Base-by-base conservation (phyloP, 805 yeast genomes). In the Yarrowia sp. region DNA sequence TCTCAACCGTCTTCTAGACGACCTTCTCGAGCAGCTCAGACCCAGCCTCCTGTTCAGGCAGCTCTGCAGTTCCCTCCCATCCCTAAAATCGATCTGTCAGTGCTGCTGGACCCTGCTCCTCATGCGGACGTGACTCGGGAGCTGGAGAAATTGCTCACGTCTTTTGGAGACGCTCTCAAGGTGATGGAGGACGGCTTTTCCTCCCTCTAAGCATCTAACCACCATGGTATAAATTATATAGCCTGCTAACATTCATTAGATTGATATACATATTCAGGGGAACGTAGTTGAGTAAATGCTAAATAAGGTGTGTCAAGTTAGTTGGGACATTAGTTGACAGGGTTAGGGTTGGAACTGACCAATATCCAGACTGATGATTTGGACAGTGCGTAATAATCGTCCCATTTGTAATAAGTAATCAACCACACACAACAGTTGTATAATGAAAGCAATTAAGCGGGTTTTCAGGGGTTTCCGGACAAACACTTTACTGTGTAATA, bases 21-120 rank as follows among this genome's bases (percentile, higher is more conserved):
- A 32, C 43, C 51, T 42, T 36, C 61, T 50, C 36, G 53, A 10
- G 64, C 64, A 18, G 51, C 64, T 1, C 51, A 43, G 28, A 58
- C 64, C 14, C 64, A 58, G 33, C 51, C 64, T 18, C 67, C 66
- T 17, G 43, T 36, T 9, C 65, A 10, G 13, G 22, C 45, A 14
- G 64, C 45, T 38, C 55, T 45, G 53, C 68, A 65, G 65, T 43
- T 61, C 32, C 66, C 60, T 32, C 66, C 60, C 7, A 67, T 74
- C 48, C 80, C 80, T 8, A 67, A 66, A 18, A 61, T 79, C 14
- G 77, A 78, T 67, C 47, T 75, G 66, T 66, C 70, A 35, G 71
- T 77, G 60, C 68, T 79, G 67, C 67, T 76, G 53, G 81, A 79
- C 67, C 70, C 74, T 41, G 74, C 79, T 8, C 77, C 80, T 1